phyloP scores from a whole-genome alignment of 441 rosid species.

The Aquilaria agallochum region DNA sequence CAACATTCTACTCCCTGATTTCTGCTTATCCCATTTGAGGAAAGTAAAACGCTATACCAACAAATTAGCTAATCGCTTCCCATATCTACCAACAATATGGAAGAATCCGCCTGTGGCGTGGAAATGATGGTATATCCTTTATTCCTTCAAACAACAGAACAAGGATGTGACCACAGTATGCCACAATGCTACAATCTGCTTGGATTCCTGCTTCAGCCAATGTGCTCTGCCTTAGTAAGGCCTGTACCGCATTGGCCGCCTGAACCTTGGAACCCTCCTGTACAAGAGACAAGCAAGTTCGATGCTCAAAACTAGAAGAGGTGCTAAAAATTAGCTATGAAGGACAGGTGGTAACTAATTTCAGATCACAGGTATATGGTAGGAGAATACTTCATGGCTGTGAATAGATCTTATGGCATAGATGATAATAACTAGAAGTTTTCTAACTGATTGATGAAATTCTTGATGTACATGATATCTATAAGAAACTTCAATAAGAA shows the following conservation, averaged over 20 bases:
- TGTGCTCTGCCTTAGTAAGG: slow-evolving; percentile 42
- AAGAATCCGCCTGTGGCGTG: slow-evolving; percentile 13
- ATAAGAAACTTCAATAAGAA: too few relatives aligned
- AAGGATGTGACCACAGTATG: slow-evolving; percentile 7
- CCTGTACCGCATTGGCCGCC: slow-evolving; percentile 68
- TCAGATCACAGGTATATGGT: neutral
- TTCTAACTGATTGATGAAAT: neutral
- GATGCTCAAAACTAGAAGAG: neutral
- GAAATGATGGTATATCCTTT: slow-evolving; percentile 11
- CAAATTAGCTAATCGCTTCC: too few relatives aligned
- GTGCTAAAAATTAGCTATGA: neutral
- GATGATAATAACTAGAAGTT: neutral
- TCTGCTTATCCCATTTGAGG: neutral
- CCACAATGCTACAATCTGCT: slow-evolving; percentile 10
- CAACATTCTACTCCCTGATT: slow-evolving; percentile 17
- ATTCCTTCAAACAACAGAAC: slow-evolving; percentile 5
- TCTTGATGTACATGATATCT: too few relatives aligned
- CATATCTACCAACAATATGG: slow-evolving; percentile 8
- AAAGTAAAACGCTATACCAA: slow-evolving; percentile 2
- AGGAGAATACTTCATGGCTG: too few relatives aligned
- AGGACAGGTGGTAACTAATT: neutral
- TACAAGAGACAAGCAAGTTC: slow-evolving; percentile 12
- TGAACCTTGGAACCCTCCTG: slow-evolving; percentile 79
- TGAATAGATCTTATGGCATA: too few relatives aligned
- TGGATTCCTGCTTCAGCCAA: slow-evolving; percentile 2